A percentile compares a stretch with the other conserved stretches of the same genome.
Conservation (phyloP, 163 green algal genomes). For the Scenedesmus sp. region DNA sequence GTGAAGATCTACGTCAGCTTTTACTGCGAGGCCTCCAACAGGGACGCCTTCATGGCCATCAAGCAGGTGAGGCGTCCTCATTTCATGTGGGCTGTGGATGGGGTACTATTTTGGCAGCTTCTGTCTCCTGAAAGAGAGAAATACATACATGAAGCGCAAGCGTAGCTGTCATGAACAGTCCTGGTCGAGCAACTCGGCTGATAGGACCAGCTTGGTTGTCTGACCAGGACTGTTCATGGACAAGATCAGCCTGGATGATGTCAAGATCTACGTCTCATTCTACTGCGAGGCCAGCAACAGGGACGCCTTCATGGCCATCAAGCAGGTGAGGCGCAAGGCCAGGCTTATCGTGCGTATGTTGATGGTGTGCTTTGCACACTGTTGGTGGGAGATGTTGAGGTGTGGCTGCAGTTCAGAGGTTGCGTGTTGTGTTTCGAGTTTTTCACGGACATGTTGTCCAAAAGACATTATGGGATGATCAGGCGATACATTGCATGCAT, state of each 20-base stretch:
- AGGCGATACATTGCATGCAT: no score
- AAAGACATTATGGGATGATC: no score
- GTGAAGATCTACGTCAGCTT: constrained; percentile 73
- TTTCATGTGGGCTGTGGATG: not conserved
- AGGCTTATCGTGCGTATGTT: no score
- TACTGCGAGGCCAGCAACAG: constrained; percentile 78
- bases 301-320: constrained; percentile 90
- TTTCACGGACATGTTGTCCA: no score
- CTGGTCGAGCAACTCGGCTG: no score
- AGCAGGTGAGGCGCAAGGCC: constrained; percentile 62
- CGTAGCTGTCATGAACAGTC: no score
- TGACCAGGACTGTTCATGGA: constrained; percentile 84
- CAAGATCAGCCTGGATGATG: constrained; percentile 84
- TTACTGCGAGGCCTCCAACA: constrained; percentile 80
- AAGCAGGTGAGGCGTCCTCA: constrained; percentile 70
- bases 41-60: constrained; percentile 90
- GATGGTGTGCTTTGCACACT: no score
- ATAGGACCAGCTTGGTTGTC: not conserved
- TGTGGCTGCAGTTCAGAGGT: no score
- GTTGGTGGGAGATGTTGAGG: no score
- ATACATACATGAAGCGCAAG: no score
- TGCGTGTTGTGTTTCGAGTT: no score
- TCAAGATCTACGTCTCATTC: constrained; percentile 71
- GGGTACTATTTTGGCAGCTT: not conserved
- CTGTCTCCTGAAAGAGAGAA: no score